phyloP scores from a whole-genome alignment of 805 yeast species.

The Komagataella kurtzmanii region DNA sequence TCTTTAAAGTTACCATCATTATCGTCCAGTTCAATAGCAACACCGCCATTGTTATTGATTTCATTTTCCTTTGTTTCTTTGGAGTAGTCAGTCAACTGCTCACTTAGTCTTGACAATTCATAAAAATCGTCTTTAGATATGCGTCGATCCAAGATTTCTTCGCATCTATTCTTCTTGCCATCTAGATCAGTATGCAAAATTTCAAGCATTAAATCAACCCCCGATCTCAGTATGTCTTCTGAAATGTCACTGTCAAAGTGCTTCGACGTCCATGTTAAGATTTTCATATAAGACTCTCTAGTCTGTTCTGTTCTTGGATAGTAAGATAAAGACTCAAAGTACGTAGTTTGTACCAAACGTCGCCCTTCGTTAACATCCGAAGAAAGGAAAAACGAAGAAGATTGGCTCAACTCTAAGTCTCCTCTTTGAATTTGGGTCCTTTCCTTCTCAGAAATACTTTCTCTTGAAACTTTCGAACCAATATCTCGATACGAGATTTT shows the following conservation, averaged over 20 bases:
- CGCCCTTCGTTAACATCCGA: slow-evolving; percentile 2
- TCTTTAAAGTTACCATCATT: slow-evolving; percentile 13
- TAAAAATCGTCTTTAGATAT: slow-evolving; percentile 31
- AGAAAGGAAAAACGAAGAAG: slow-evolving; percentile 4
- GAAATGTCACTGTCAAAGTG: slow-evolving; percentile 60
- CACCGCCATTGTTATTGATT: slow-evolving; percentile 22
- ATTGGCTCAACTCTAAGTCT: slow-evolving; percentile 4
- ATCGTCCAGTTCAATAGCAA: slow-evolving; percentile 28
- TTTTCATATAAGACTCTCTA: slow-evolving; percentile 33
- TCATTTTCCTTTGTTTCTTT: slow-evolving; percentile 6
- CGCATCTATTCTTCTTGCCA: slow-evolving; percentile 33
- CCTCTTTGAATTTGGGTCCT: slow-evolving; percentile 6
- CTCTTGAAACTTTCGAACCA: slow-evolving; percentile 34
- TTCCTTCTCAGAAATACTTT: slow-evolving; percentile 1
- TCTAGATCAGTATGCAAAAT: slow-evolving; percentile 31
- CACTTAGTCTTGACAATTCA: slow-evolving; percentile 28
- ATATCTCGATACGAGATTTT: slow-evolving; percentile 53
- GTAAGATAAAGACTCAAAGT: slow-evolving; percentile 40
- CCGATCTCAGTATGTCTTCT: slow-evolving; percentile 57
- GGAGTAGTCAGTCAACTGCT: slow-evolving; percentile 36
- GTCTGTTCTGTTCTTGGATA: slow-evolving; percentile 47
- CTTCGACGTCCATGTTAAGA: slow-evolving; percentile 46
- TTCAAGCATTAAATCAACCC: slow-evolving; percentile 53
- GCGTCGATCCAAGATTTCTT: slow-evolving; percentile 29
- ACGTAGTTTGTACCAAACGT: slow-evolving; percentile 13